Evolutionary conservation across 2,329 filamentous ascomycete genomes (phyloP).

Genomic region (Calonectria honghensis): DNA sequence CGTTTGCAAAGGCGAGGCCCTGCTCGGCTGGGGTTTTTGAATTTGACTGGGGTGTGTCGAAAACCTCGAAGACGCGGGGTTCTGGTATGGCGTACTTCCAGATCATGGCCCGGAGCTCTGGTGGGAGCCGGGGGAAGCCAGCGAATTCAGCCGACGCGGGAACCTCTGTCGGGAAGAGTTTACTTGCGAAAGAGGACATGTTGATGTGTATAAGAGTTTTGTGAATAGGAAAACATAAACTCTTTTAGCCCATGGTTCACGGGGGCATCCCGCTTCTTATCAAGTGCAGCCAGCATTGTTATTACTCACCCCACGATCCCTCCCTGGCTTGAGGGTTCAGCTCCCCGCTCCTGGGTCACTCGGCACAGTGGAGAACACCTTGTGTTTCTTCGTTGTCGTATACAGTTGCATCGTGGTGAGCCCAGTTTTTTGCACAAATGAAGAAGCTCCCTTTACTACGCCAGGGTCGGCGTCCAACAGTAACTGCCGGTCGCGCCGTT

Average conservation of each 20-base stretch:
- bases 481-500: slow-evolving; percentile 35
- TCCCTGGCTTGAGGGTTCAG: slow-evolving; percentile 31
- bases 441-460: slow-evolving; percentile 28
- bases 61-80: slow-evolving; percentile 48
- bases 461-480: slow-evolving; percentile 26
- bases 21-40: slow-evolving; percentile 44
- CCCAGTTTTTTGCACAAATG: slow-evolving; percentile 49
- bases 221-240: slow-evolving; percentile 15
- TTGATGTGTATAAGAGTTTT: background rate
- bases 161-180: slow-evolving; percentile 3
- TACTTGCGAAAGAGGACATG: slow-evolving; percentile 2
- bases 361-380: slow-evolving; percentile 37
- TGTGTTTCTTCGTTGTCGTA: slow-evolving; percentile 27
- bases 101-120: slow-evolving; percentile 48
- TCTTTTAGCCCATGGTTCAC: slow-evolving; percentile 23
- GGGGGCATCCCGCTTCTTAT: slow-evolving; percentile 34
- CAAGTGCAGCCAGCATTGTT: slow-evolving; percentile 33
- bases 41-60: slow-evolving; percentile 47
- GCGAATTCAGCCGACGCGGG: slow-evolving; percentile 39
- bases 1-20: slow-evolving; percentile 48
- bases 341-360: slow-evolving; percentile 40
- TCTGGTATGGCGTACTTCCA: slow-evolving; percentile 47
- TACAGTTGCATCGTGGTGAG: slow-evolving; percentile 32
- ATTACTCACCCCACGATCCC: slow-evolving; percentile 48
- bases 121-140: slow-evolving; percentile 43